Conservation (phyloP, 495 filamentous ascomycete genomes). For the Delitschia confertaspora region DNA sequence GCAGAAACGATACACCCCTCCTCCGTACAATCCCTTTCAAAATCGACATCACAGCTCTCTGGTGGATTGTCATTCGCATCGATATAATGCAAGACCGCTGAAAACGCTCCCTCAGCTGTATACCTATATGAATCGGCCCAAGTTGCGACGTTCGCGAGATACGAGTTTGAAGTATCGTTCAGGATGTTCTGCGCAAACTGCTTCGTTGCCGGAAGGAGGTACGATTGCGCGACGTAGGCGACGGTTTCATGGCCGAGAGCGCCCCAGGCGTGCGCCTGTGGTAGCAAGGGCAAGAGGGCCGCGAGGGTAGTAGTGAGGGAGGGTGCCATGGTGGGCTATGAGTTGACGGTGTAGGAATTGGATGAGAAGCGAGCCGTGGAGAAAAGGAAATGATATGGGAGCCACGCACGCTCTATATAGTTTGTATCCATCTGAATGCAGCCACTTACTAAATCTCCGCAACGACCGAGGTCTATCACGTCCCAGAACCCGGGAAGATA, state of each 20-base stretch:
- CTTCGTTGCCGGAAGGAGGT: conserved; percentile 20
- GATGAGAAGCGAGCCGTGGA: neutral
- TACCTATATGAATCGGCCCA: conserved; percentile 58
- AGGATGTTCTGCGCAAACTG: conserved; percentile 30
- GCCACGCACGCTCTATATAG: conserved; percentile 4
- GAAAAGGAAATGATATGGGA: conserved; percentile 1
- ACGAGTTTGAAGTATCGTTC: conserved; percentile 38
- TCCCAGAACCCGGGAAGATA: too few relatives aligned
- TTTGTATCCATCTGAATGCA: too few relatives aligned
- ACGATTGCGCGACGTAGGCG: conserved; percentile 34
- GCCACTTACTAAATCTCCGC: too few relatives aligned
- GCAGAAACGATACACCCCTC: conserved; percentile 56
- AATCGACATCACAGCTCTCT: conserved; percentile 48
- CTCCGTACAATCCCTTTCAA: conserved; percentile 50
- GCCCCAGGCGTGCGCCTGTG: conserved; percentile 30
- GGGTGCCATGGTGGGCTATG: conserved; percentile 10
- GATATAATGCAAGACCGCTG: conserved; percentile 59
- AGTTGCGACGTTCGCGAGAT: conserved; percentile 51
- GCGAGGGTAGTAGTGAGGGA: conserved; percentile 5
- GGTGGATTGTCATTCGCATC: conserved; percentile 61
- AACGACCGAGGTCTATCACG: too few relatives aligned
- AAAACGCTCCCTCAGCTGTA: conserved; percentile 49
- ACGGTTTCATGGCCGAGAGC: conserved; percentile 34
- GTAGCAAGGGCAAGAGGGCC: conserved; percentile 14
- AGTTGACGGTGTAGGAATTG: neutral